Percentiles rank a stretch among this genome's conserved stretches.
phyloP scores from a whole-genome alignment of 345 rosid species.

The Combretum micranthum region DNA sequence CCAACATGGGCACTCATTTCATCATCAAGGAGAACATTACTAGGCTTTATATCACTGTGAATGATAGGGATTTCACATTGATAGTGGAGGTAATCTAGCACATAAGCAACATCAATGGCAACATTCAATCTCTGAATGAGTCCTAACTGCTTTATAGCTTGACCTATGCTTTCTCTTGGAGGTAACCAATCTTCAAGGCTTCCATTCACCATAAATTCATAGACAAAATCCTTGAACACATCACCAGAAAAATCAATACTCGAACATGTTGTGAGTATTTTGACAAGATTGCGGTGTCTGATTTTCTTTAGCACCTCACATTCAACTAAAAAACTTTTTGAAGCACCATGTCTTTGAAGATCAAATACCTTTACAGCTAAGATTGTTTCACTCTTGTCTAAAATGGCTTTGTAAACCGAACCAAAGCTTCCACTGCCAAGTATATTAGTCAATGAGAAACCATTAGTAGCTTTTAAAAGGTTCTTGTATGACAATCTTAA shows the following conservation, averaged over 20 bases:
- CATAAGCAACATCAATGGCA: constrained; percentile 2
- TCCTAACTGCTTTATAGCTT: not conserved
- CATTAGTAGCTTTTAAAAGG: constrained; percentile 7
- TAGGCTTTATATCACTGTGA: constrained; percentile 4
- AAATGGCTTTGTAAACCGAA: not conserved
- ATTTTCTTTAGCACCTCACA: constrained; percentile 3
- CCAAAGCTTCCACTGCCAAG: constrained; percentile 1
- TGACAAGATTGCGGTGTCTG: constrained; percentile 10
- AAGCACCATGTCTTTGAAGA: not conserved
- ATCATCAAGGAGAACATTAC: constrained; percentile 3
- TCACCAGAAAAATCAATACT: not conserved
- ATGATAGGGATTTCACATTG: not conserved
- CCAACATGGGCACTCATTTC: constrained; percentile 7
- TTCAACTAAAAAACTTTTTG: constrained; percentile 9
- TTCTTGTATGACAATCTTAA: constrained; percentile 1
- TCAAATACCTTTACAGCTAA: constrained; percentile 1
- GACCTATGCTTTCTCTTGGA: not conserved
- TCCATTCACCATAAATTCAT: constrained; percentile 4
- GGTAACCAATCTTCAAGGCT: constrained; percentile 5
- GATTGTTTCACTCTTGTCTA: not conserved
- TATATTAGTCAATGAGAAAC: constrained; percentile 2
- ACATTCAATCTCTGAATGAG: not conserved
- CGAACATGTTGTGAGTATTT: constrained; percentile 1
- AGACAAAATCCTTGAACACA: constrained; percentile 7
- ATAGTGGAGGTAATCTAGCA: constrained; percentile 6